Evolutionary conservation across 2,329 filamentous ascomycete species (phyloP).

Genomic region (Zalaria obscura): DNA sequence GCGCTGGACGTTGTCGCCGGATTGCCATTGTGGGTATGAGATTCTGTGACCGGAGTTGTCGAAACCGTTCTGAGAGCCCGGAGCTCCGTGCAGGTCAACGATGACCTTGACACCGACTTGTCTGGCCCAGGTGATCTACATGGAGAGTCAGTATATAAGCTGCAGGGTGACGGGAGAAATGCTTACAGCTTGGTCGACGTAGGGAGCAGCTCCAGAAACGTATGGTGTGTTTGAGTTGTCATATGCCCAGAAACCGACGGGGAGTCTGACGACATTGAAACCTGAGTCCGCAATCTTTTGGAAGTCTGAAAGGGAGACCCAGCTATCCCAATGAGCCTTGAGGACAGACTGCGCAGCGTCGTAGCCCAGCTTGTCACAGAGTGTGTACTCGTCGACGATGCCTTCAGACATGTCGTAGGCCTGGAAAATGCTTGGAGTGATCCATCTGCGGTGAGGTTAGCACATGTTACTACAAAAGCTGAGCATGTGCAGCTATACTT

Average conservation of each 20-base stretch:
- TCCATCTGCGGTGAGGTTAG: constrained; percentile 25
- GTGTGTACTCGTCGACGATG: constrained; percentile 38
- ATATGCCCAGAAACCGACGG: constrained; percentile 47
- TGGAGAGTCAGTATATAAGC: not conserved
- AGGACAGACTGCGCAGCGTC: constrained; percentile 29
- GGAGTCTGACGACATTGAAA: constrained; percentile 45
- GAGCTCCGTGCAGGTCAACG: constrained; percentile 44
- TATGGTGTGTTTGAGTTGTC: constrained; percentile 36
- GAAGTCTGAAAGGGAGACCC: constrained; percentile 37
- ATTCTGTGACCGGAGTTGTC: constrained; percentile 45
- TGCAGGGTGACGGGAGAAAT: not conserved
- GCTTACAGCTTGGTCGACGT: constrained; percentile 34
- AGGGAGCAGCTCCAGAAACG: constrained; percentile 35
- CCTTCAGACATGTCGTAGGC: constrained; percentile 10
- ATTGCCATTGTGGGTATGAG: constrained; percentile 28
- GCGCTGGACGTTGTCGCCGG: constrained; percentile 32
- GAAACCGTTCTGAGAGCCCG: constrained; percentile 44
- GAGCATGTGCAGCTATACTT: constrained; percentile 9
- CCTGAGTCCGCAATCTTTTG: constrained; percentile 41
- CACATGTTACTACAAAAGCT: too few relatives aligned
- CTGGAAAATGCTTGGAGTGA: constrained; percentile 43
- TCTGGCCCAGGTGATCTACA: constrained; percentile 38
- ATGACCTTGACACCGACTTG: constrained; percentile 40
- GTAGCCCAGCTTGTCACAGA: constrained; percentile 34
- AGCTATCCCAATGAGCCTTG: constrained; percentile 37